phyloP scores from a whole-genome alignment of 345 rosid genomes.

The Corchorus olitorius region DNA sequence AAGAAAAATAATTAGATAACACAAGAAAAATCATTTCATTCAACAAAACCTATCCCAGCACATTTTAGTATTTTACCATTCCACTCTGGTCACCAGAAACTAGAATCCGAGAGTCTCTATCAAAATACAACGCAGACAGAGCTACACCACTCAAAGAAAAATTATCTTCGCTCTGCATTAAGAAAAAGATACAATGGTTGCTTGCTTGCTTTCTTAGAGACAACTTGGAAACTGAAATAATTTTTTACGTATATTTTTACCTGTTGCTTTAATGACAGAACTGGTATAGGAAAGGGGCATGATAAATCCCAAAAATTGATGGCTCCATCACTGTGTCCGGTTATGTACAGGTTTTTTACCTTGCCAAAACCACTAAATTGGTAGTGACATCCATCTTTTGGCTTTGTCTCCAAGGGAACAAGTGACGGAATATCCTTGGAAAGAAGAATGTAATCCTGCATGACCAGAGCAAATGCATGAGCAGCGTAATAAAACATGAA shows the following conservation, averaged over 20 bases:
- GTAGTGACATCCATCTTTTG: slow-evolving; percentile 52
- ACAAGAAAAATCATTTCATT: neutral
- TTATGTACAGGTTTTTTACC: slow-evolving; percentile 72
- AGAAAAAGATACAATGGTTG: neutral
- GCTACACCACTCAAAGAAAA: slow-evolving; percentile 60
- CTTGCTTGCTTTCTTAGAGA: neutral
- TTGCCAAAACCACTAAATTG: slow-evolving; percentile 70
- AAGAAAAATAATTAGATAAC: slow-evolving; percentile 8
- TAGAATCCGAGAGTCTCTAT: slow-evolving; percentile 55
- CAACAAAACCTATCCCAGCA: slow-evolving; percentile 7
- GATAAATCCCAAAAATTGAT: slow-evolving; percentile 84
- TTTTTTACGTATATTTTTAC: slow-evolving; percentile 31
- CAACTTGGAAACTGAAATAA: neutral
- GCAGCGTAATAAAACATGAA: neutral
- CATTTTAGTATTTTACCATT: slow-evolving; percentile 43
- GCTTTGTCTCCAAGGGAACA: slow-evolving; percentile 54
- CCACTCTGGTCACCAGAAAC: slow-evolving; percentile 84
- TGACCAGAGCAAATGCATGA: slow-evolving; percentile 17
- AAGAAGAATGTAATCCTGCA: slow-evolving; percentile 62
- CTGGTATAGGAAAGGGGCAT: slow-evolving; percentile 62
- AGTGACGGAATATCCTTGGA: slow-evolving; percentile 57
- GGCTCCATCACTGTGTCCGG: slow-evolving; percentile 87
- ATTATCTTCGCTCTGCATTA: slow-evolving; percentile 73
- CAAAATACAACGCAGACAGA: slow-evolving; percentile 65
- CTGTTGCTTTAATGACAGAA: slow-evolving; percentile 75